A percentile compares a stretch with the other conserved stretches of the same genome.
These are phyloP conservation scores for Helenozyma baotianmanensis DNA, from an alignment of 805 yeast genomes.

Conservation along the genomic window DNA sequence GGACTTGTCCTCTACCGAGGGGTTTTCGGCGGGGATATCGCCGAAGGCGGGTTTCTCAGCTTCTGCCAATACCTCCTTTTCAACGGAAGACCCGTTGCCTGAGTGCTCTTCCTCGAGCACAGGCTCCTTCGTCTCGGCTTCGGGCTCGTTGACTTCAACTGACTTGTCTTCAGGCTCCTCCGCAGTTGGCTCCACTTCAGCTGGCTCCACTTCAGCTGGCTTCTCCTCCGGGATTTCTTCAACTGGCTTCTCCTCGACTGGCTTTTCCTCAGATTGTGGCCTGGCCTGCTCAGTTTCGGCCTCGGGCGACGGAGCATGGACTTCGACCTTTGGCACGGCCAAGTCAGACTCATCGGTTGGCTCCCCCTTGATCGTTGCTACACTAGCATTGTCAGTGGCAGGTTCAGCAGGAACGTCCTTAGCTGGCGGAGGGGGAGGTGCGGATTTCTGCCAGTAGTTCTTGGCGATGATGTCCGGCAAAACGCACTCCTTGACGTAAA, in stretches of 20 bases:
- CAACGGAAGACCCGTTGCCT: slow-evolving; percentile 9
- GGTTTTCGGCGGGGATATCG: too few species aligned
- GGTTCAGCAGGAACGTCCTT: neutral
- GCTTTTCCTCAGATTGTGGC: neutral
- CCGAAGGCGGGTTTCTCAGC: too few species aligned
- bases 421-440: neutral
- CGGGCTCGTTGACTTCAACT: slow-evolving; percentile 1
- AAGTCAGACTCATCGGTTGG: neutral
- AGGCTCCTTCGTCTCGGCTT: neutral
- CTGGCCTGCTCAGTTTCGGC: neutral
- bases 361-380: neutral
- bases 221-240: slow-evolving; percentile 5
- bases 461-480: slow-evolving; percentile 41
- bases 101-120: slow-evolving; percentile 12
- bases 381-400: neutral
- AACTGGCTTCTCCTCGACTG: slow-evolving; percentile 3
- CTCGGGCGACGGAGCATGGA: neutral
- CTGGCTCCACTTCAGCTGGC: neutral
- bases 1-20: too few species aligned
- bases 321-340: neutral
- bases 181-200: slow-evolving; percentile 1
- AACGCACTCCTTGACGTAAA: slow-evolving; percentile 57
- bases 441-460: slow-evolving; percentile 33
- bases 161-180: slow-evolving; percentile 8
- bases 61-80: slow-evolving; percentile 11